Percentiles rank a stretch among this genome's conserved stretches.
Conservation (phyloP, 345 rosid species). For the Heritiera littoralis region DNA sequence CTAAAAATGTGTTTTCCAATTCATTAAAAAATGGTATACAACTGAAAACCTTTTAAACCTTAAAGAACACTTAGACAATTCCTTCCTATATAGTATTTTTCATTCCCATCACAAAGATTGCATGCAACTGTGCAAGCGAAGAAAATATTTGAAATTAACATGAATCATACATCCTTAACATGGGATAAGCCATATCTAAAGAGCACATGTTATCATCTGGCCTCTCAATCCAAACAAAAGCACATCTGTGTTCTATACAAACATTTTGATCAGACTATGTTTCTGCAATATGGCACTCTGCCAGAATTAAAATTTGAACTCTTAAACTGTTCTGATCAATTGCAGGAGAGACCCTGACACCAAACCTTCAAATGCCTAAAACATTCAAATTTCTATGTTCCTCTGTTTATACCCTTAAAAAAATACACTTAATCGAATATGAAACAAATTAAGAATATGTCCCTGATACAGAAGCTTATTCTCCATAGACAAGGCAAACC, state of each 20-base stretch:
- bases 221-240: background rate
- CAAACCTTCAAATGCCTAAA: background rate
- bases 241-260: background rate
- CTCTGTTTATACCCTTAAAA: background rate
- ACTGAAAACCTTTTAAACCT: background rate
- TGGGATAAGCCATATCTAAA: background rate
- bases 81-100: background rate
- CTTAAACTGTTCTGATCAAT: background rate
- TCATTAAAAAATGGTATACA: background rate
- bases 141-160: background rate
- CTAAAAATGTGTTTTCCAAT: background rate
- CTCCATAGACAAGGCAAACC: background rate
- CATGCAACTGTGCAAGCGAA: background rate
- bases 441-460: background rate
- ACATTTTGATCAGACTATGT: background rate
- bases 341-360: background rate
- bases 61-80: background rate
- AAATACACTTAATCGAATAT: background rate
- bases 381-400: background rate
- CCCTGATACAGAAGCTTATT: background rate
- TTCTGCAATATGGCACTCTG: conserved; percentile 2
- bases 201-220: background rate
- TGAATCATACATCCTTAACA: background rate
- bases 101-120: background rate
- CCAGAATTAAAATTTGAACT: conserved; percentile 6